Base-by-base conservation (phyloP, 495 filamentous ascomycete species). In the Penicilliopsis zonata region DNA sequence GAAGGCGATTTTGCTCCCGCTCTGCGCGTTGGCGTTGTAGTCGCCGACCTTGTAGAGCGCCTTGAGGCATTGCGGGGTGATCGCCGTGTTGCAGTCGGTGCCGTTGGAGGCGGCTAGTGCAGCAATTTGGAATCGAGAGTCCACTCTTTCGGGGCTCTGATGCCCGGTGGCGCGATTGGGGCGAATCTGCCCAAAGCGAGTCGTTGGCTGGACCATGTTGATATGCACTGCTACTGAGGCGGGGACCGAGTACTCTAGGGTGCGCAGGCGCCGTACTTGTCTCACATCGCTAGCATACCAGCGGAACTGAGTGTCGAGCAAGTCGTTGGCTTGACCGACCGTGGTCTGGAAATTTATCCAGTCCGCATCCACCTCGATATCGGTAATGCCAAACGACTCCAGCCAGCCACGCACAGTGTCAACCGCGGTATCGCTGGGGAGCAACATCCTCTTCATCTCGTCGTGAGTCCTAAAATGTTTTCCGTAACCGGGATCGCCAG, bases 31-130 rank as follows among this genome's bases (percentile, higher is more conserved):
- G 13, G 59, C 58, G 29, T 50, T 40, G 53, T 61, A 82, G 30
- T 70, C 69, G 2, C 59, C 64, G 2, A 78, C 49, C 23, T 69
- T 69, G 49, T 82, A 82, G 7, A 82, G 56, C 14, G 60, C 53
- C 25, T 67, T 61, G 8, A 83, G 59, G 34, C 77, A 82, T 21
- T 52, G 48, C 0, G 78, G 77, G 0, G 72, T 79, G 34, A 78
- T 65, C 13, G 55, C 62, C 5, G 32, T 41, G 35, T 61, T 52
- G 40, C 63, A 69, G 30, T 57, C 37, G 1, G 46, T 43, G 4
- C 19, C 44, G 9, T 47, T 46, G n/a, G 42, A 34, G 9, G 38
- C 30, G 9, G 33, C 18, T 13, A 49, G 17, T 2, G 37, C 44
- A 9, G 46, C 37, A 17, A 41, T 30, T 1, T 47, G 43, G 33